Percentiles rank a stretch among this genome's conserved stretches.
phyloP scores from a whole-genome alignment of 2,329 filamentous ascomycete species.

The Fusarium sp. region DNA sequence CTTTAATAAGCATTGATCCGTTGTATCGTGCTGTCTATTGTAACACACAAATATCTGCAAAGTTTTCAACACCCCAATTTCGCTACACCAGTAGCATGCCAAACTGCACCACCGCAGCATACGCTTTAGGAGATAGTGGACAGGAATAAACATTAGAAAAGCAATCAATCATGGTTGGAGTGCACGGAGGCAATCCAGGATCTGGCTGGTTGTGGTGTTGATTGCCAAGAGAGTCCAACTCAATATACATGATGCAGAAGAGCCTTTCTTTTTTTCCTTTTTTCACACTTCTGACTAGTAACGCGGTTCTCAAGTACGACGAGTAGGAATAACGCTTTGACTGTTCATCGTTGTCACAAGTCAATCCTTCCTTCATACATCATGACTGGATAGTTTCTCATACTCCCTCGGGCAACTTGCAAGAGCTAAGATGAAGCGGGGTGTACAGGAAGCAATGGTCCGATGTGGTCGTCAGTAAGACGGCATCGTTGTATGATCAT shows the following conservation, averaged over 20 bases:
- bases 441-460: constrained; percentile 9
- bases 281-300: not conserved
- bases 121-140: not conserved
- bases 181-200: not conserved
- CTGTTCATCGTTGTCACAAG: not conserved
- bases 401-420: not conserved
- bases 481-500: not conserved
- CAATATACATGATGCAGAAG: not conserved
- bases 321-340: not conserved
- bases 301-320: not conserved
- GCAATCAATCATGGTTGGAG: not conserved
- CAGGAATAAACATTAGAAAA: not conserved
- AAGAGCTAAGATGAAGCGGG: not conserved
- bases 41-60: too few relatives aligned
- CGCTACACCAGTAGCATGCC: not conserved
- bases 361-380: not conserved
- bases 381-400: not conserved
- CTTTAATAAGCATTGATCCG: not conserved
- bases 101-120: not conserved
- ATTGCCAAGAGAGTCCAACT: not conserved
- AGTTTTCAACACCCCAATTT: too few relatives aligned
- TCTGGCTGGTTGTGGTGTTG: not conserved
- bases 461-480: not conserved
- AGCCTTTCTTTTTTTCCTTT: not conserved
- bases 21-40: not conserved